phyloP scores from a whole-genome alignment of 164 flowering plant genomes.

The Paratinospora sagittata region DNA sequence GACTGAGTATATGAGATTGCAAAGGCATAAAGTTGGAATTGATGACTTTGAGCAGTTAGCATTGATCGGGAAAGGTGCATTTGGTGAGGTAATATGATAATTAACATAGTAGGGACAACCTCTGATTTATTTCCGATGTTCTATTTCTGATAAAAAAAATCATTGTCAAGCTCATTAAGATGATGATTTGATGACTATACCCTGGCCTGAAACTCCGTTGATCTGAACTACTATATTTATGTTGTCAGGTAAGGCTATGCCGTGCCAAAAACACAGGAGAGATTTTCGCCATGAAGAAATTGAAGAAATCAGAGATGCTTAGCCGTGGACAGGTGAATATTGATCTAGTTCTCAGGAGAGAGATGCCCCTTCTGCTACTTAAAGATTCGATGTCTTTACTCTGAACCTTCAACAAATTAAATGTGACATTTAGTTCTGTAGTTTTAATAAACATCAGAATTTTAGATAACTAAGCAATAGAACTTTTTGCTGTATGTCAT shows the following conservation, averaged over 20 bases:
- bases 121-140: neutral
- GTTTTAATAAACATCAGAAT: too few species aligned
- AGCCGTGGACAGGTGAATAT: conserved; percentile 81
- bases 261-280: conserved; percentile 78
- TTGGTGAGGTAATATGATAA: conserved; percentile 61
- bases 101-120: neutral
- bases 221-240: neutral
- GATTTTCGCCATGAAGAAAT: conserved; percentile 78
- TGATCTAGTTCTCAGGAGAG: neutral
- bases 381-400: neutral
- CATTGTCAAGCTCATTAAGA: neutral
- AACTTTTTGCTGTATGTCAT: too few species aligned
- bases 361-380: neutral
- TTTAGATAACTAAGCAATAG: too few species aligned
- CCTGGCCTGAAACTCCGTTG: neutral
- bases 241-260: conserved; percentile 68
- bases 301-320: conserved; percentile 95
- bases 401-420: neutral
- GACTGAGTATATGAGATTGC: conserved; percentile 81
- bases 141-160: neutral
- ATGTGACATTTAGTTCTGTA: neutral
- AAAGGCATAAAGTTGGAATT: conserved; percentile 82
- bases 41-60: conserved; percentile 82
- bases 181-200: neutral
- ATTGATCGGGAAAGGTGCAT: conserved; percentile 83